Base-by-base conservation (phyloP, 805 yeast species). In the Sugiyamaella lignohabitans region DNA sequence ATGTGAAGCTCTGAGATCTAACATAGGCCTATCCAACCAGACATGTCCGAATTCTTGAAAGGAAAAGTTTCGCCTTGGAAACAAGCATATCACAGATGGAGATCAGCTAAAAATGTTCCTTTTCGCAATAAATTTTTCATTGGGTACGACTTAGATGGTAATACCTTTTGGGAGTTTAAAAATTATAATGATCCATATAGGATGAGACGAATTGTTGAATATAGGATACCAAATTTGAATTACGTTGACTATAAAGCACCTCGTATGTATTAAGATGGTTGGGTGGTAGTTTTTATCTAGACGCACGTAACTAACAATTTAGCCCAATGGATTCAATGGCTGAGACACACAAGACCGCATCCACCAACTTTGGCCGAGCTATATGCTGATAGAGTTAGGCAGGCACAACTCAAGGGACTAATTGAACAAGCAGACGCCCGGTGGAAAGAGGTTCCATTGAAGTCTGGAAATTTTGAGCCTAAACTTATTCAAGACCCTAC, bases 261-360 rank as follows among this genome's bases (percentile, higher is more conserved):
- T 16, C 77, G 63, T 53, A 55, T 41, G 59, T 44, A 51, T 48
- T 38, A 23, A 17, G 19, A 10, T 1, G 14, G 10, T 24, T 21
- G 16, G 16, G 20, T 10, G 38, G 50, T 21, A 21, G 2, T 29
- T 4, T 6, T 46, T 34, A 55, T 51, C 46, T 59, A 52, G 48
- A n/a, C n/a, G n/a, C n/a, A n/a, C n/a, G n/a, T n/a, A n/a, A n/a
- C n/a, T n/a, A n/a, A n/a, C n/a, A 30, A 42, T 5, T 34, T 51
- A 57, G 61, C 87, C 14, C 87, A 79, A 57, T 86, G 95, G 94
- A 68, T 76, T 34, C 89, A 82, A 60, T 86, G 95, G 95, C 71
- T 87, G 18, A 64, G 91, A 45, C 69, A 76, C 54, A 79, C 85
- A 1, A 70, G 93, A 42, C 63, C 68, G 1, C 59, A 64, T 2